Evolutionary conservation across 805 yeast species (phyloP).

Genomic region (Cyberlindnera xylosilytica): DNA sequence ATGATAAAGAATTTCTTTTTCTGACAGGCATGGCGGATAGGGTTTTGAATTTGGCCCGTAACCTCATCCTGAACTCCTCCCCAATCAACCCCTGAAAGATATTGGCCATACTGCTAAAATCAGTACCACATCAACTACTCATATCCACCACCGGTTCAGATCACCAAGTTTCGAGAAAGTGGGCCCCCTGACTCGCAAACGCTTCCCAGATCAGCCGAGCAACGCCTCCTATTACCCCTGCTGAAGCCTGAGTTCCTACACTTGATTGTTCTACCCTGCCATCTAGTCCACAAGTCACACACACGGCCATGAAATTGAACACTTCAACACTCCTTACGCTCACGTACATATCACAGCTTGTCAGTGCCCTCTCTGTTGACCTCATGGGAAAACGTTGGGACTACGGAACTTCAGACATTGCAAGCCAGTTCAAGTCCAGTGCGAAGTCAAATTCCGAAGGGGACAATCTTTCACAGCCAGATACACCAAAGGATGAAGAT

Average conservation of each 20-base stretch:
- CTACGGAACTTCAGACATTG: constrained; percentile 22
- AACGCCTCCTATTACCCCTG: too few relatives aligned
- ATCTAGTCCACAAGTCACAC: background rate
- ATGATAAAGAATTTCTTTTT: background rate
- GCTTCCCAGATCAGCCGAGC: too few relatives aligned
- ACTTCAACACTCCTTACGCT: background rate
- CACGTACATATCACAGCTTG: background rate
- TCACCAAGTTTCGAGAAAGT: too few relatives aligned
- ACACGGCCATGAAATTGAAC: constrained; percentile 1
- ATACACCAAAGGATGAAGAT: constrained; percentile 3
- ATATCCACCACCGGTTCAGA: too few relatives aligned
- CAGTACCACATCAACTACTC: too few relatives aligned
- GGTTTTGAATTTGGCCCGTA: too few relatives aligned
- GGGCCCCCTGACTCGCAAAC: too few relatives aligned
- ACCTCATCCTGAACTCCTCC: too few relatives aligned
- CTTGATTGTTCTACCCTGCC: too few relatives aligned
- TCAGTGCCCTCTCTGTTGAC: background rate
- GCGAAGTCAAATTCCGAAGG: constrained; percentile 4
- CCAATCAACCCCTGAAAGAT: too few relatives aligned
- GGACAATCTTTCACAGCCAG: background rate
- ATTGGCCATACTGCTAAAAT: too few relatives aligned
- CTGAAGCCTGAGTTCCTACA: too few relatives aligned
- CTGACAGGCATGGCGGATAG: background rate
- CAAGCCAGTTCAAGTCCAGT: constrained; percentile 12
- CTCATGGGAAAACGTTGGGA: constrained; percentile 16